Percentiles rank a stretch among this genome's conserved stretches.
phyloP scores from a whole-genome alignment of 2,329 filamentous ascomycete species.

The Curvularia spicifera region DNA sequence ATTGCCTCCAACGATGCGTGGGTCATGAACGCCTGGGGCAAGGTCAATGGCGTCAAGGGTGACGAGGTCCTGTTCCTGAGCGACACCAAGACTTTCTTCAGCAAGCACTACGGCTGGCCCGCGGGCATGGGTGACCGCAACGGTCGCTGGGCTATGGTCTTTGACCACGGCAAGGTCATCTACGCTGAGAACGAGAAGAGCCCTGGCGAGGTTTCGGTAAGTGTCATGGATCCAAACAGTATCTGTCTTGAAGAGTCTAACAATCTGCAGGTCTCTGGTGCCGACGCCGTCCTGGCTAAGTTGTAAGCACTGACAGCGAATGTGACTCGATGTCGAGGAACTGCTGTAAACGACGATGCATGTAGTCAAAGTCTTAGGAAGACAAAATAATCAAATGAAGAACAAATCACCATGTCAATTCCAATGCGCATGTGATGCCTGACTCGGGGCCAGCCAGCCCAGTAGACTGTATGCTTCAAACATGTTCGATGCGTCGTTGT shows the following conservation, averaged over 20 bases:
- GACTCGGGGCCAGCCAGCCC: neutral
- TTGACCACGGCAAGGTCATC: constrained; percentile 78
- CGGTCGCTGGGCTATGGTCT: constrained; percentile 77
- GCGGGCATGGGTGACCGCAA: constrained; percentile 72
- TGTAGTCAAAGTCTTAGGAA: neutral
- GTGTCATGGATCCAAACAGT: neutral
- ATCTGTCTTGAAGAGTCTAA: neutral
- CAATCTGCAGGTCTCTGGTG: constrained; percentile 55
- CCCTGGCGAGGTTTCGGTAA: constrained; percentile 55
- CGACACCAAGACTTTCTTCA: constrained; percentile 75
- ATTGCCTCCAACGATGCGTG: constrained; percentile 85
- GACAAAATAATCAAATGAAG: constrained; percentile 3
- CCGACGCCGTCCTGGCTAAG: constrained; percentile 57
- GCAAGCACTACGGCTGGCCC: constrained; percentile 78
- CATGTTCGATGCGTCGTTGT: constrained; percentile 3
- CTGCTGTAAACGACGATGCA: neutral
- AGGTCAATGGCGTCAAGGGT: constrained; percentile 79
- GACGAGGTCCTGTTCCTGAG: constrained; percentile 80
- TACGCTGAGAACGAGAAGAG: constrained; percentile 78
- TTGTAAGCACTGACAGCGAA: constrained; percentile 40
- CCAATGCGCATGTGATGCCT: constrained; percentile 1
- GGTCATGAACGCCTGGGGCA: constrained; percentile 89
- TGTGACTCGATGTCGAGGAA: neutral
- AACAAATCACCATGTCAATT: constrained; percentile 5
- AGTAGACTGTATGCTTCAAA: neutral